Evolutionary conservation across 176 grass and related monocot genomes (phyloP).

Genomic region (Oryza glumipatula): DNA sequence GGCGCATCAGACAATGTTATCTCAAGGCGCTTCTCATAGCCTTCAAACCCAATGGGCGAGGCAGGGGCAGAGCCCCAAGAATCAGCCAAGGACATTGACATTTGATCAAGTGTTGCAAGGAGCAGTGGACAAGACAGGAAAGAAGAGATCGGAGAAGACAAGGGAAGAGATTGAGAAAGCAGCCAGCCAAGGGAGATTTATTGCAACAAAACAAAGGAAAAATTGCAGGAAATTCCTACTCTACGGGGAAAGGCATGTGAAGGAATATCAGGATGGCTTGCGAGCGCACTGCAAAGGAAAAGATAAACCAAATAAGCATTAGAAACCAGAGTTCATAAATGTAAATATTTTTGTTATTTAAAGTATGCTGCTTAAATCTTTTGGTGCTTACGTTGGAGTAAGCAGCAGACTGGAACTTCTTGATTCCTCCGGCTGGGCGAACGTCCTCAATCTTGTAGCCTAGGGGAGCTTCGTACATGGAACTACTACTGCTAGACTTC

Average conservation of each 20-base stretch:
- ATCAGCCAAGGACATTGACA: slow-evolving; percentile 50
- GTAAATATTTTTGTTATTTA: background rate
- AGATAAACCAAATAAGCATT: slow-evolving; percentile 30
- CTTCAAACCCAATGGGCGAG: slow-evolving; percentile 92
- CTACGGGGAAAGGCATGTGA: slow-evolving; percentile 53
- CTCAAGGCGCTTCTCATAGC: slow-evolving; percentile 93
- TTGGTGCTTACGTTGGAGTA: slow-evolving; percentile 89
- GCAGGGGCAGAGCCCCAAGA: slow-evolving; percentile 41
- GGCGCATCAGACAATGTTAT: slow-evolving; percentile 75
- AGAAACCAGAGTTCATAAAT: slow-evolving; percentile 24
- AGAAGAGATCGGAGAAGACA: slow-evolving; percentile 27
- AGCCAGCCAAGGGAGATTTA: slow-evolving; percentile 65
- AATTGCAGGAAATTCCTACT: slow-evolving; percentile 58
- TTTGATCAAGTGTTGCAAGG: slow-evolving; percentile 42
- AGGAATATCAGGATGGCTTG: slow-evolving; percentile 89
- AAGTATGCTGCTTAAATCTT: background rate
- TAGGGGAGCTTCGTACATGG: slow-evolving; percentile 88
- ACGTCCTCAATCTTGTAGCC: slow-evolving; percentile 97
- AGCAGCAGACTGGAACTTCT: slow-evolving; percentile 99
- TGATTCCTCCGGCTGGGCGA: slow-evolving; percentile 84
- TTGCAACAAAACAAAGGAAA: slow-evolving; percentile 19
- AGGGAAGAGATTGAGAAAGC: slow-evolving; percentile 50
- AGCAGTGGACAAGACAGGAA: slow-evolving; percentile 32
- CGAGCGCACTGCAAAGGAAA: slow-evolving; percentile 83
- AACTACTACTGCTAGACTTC: slow-evolving; percentile 75